These are phyloP conservation scores for Coffea eugenioides DNA, from an alignment of 257 asterid species.

Conservation along the genomic window DNA sequence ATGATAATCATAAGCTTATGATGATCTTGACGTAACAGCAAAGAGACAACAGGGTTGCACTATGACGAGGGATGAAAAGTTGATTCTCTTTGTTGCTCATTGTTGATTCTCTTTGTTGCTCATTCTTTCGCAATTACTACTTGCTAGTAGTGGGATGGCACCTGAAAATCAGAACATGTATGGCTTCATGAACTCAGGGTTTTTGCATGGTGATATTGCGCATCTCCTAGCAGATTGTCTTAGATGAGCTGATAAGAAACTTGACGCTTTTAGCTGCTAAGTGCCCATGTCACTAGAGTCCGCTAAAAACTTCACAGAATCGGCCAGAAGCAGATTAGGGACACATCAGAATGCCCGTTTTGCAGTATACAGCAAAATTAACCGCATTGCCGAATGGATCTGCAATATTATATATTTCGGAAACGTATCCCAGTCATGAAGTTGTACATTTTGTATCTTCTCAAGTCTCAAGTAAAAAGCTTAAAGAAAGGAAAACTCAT, in stretches of 20 bases:
- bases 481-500: not conserved
- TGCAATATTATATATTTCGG: not conserved
- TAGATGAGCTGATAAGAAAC: not conserved
- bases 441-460: not conserved
- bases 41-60: not conserved
- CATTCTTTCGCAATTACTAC: not conserved
- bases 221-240: not conserved
- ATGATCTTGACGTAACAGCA: not conserved
- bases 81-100: not conserved
- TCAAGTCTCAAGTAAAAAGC: not conserved
- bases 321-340: too few relatives aligned
- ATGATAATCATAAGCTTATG: conserved; percentile 7
- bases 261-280: not conserved
- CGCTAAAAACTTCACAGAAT: too few relatives aligned
- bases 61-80: not conserved
- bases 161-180: not conserved
- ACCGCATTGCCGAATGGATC: not conserved
- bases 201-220: not conserved
- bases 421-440: not conserved
- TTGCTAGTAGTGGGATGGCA: not conserved
- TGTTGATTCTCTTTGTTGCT: not conserved
- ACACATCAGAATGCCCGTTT: not conserved
- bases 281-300: too few relatives aligned
- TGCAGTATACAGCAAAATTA: not conserved
- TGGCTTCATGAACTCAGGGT: not conserved